phyloP scores from a whole-genome alignment of 2,329 filamentous ascomycete species.

The Penicillium freii region DNA sequence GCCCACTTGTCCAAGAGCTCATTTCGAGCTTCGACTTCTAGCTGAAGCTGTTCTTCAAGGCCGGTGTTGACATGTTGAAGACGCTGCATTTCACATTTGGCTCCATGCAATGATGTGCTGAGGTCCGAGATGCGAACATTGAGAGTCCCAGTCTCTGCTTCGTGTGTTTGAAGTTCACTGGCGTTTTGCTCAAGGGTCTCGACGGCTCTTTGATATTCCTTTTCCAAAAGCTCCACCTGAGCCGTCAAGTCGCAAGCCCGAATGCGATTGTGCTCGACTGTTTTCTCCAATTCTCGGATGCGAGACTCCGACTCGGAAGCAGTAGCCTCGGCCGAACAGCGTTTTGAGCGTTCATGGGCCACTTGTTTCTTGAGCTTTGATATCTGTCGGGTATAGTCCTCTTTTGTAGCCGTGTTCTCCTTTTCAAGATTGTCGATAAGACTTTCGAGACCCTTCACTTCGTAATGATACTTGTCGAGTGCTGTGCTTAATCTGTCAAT shows the following conservation, averaged over 20 bases:
- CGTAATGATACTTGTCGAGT: conserved; percentile 45
- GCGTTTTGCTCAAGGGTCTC: conserved; percentile 25
- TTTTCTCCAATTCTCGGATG: conserved; percentile 40
- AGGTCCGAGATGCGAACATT: conserved; percentile 45
- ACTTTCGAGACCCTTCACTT: conserved; percentile 44
- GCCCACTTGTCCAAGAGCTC: conserved; percentile 34
- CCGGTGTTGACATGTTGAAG: conserved; percentile 36
- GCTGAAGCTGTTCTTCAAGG: conserved; percentile 39
- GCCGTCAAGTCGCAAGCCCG: conserved; percentile 36
- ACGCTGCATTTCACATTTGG: conserved; percentile 36
- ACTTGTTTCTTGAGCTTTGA: conserved; percentile 37
- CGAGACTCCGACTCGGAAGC: conserved; percentile 35
- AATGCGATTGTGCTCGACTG: conserved; percentile 36
- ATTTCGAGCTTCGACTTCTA: conserved; percentile 40
- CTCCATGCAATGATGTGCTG: conserved; percentile 39
- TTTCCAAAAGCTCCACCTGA: conserved; percentile 36
- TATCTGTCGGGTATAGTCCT: conserved; percentile 31
- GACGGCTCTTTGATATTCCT: conserved; percentile 28
- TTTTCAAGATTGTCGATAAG: conserved; percentile 44
- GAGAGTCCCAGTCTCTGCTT: conserved; percentile 39
- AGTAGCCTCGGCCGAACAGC: conserved; percentile 36
- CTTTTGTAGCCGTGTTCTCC: conserved; percentile 33
- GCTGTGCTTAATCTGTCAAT: conserved; percentile 44
- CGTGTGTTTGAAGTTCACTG: conserved; percentile 26
- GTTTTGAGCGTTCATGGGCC: conserved; percentile 32